Evolutionary conservation across 331 rosid species (phyloP), one percentile per base, ranked within the genome.

Genomic region (Quercus lobata): DNA sequence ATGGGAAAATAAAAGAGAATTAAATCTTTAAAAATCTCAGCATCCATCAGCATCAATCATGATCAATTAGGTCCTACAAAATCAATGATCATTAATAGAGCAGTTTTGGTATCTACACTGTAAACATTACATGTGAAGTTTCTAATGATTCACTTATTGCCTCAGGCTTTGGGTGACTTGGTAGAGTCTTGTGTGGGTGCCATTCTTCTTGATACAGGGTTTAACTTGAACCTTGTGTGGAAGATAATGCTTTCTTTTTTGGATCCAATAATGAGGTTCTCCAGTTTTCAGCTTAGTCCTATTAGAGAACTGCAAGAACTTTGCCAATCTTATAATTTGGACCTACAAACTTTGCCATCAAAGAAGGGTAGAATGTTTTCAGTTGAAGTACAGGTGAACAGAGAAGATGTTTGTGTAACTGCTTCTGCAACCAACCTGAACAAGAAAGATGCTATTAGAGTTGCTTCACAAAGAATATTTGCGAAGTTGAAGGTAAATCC

Each of bases 141-240:
- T 78, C 19, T 70, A 74, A 25, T 56, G 66, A 56, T 49, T 79
- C 56, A 16, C 79, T 69, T 75, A 74, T 79, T 83, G 68, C 76
- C 86, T 85, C 94, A 95, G 99, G 97, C 87, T 65, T 82, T 95
- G 66, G 99, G 99, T 27, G 98, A 95, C 86, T 57, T 95, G 78
- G 94, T 95, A 61, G 99, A 95, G 82, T 93, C 99, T 49, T 85
- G 90, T 87, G 79, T 95, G 18, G 99, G 99, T 75, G 97, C 99
- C 57, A 81, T 91, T 87, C 97, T 93, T 82, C 90, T 95, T 56
- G 99, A 95, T 81, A 84, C 99, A 7, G 99, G 99, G 69, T 91
- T 93, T 72, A 78, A 95, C 79, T 81, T 93, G 90, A 80, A 84
- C 78, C 61, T 61, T 76, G 89, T 87, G 62, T 95, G 99, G 99